Conservation (phyloP, 768 basidiomycete species). For the Boletus reticuloceps region DNA sequence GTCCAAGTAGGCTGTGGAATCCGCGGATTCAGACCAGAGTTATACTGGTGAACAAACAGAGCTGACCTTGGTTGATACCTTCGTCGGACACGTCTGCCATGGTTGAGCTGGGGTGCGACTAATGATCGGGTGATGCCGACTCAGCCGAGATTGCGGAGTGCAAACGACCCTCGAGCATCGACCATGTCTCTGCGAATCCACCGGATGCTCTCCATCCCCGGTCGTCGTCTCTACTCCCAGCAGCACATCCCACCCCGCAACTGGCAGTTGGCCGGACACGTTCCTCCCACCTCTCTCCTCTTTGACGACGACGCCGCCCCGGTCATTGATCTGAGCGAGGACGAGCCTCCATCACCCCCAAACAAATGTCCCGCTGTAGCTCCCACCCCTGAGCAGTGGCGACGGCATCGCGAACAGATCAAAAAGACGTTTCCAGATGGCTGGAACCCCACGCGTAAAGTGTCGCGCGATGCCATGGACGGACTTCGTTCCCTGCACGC, state of each 20-base stretch:
- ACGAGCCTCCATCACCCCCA: slow-evolving; percentile 29
- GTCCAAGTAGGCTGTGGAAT: slow-evolving; percentile 72
- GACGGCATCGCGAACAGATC: slow-evolving; percentile 48
- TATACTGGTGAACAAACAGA: not conserved
- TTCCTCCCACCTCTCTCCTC: slow-evolving; percentile 31
- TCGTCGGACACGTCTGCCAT: slow-evolving; percentile 84
- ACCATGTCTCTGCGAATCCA: slow-evolving; percentile 20
- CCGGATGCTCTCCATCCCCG: slow-evolving; percentile 1
- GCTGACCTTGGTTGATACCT: slow-evolving; percentile 68
- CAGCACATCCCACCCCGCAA: slow-evolving; percentile 23
- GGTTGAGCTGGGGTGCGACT: not conserved
- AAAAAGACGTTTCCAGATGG: slow-evolving; percentile 57
- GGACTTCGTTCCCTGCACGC: slow-evolving; percentile 66
- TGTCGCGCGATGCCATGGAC: slow-evolving; percentile 84
- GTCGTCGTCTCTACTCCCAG: slow-evolving; percentile 25
- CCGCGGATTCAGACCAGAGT: slow-evolving; percentile 11
- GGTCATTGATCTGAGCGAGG: slow-evolving; percentile 27
- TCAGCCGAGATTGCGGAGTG: slow-evolving; percentile 16
- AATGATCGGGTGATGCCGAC: slow-evolving; percentile 24
- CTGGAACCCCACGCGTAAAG: slow-evolving; percentile 77
- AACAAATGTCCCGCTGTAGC: slow-evolving; percentile 12
- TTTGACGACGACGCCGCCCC: slow-evolving; percentile 17
- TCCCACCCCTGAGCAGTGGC: slow-evolving; percentile 45
- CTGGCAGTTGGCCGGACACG: slow-evolving; percentile 32
- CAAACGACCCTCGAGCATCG: not conserved